A percentile compares a stretch with the other conserved stretches of the same genome.
phyloP scores from a whole-genome alignment of 108 stramenopile genomes.

The Nitzschia sp. region DNA sequence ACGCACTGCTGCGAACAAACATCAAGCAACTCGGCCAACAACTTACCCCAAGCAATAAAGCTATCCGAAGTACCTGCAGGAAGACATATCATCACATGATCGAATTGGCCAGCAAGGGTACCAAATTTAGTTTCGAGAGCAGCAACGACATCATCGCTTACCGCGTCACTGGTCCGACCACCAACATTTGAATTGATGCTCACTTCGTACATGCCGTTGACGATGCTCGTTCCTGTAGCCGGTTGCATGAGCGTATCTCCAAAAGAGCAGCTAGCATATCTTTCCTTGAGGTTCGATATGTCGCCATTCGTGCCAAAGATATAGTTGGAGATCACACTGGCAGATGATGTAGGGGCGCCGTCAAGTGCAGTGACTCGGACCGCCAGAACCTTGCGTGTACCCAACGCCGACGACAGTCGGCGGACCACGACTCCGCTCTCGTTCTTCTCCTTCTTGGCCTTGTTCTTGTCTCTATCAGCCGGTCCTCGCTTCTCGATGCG shows the following conservation, averaged over 20 bases:
- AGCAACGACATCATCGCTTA: not conserved
- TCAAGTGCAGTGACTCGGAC: slow-evolving; percentile 31
- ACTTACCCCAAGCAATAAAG: slow-evolving; percentile 15
- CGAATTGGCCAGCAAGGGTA: not conserved
- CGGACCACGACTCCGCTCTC: not conserved
- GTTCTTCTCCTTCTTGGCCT: not conserved
- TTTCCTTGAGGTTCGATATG: not conserved
- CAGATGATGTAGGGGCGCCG: not conserved
- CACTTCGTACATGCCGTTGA: slow-evolving; percentile 5
- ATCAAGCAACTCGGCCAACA: not conserved
- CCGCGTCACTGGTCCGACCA: not conserved
- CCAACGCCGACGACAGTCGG: not conserved
- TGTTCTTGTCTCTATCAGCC: not conserved
- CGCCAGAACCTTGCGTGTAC: slow-evolving; percentile 17
- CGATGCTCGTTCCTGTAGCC: not conserved
- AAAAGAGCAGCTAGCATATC: not conserved
- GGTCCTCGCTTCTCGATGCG: not conserved
- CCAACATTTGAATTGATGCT: not conserved
- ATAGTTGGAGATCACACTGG: not conserved
- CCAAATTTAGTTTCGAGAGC: not conserved
- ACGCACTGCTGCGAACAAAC: not conserved
- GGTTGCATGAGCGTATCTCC: not conserved
- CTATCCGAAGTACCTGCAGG: slow-evolving; percentile 34
- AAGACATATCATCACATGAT: slow-evolving; percentile 66
- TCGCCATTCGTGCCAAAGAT: not conserved